Evolutionary conservation across 2,329 filamentous ascomycete genomes (phyloP), one percentile per base, ranked within the genome.

Genomic region (Paraconiothyrium sp.): DNA sequence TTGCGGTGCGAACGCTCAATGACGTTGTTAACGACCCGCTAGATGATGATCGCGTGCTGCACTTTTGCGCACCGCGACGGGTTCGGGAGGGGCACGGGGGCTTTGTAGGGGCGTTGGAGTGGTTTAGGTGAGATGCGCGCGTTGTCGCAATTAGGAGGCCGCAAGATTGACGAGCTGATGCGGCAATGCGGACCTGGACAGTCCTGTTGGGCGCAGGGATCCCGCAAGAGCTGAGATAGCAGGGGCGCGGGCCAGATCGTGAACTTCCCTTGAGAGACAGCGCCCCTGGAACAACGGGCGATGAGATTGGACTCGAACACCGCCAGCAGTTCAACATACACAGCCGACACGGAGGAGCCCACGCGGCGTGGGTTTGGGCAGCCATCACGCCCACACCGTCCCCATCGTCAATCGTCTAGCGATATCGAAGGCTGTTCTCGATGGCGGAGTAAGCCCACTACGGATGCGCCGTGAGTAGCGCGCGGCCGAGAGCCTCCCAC

Each of bases 11-110:
- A 54, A 49, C 58, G 62, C 47, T 44, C 37, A 54, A 62, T 69
- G 67, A 67, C 67, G 62, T 66, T 39, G 52, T 54, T 61, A 49
- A 9, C 13, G 59, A 39, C 24, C 51, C 58, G 62, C 48, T 57
- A 50, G 48, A 44, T 30, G 48, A 55, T 37, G 60, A 50, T 55
- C 52, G 57, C 54, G 55, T 55, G 52, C 59, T 35, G 35, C 20
- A 55, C 34, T 11, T 34, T n/a, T 41, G 27, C 22, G 52, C 46
- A 35, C 35, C n/a, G 51, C 30, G 39, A 47, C 39, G 46, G 5
- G 34, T 30, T 34, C 51, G 60, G 48, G 54, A 51, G 59, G 34
- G 60, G 60, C 37, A 20, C n/a, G 22, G n/a, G 46, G 37, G 37
- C 24, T 16, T 8, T 51, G 37, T 16, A 57, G 13, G 20, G 22